Percentiles rank a stretch among this genome's conserved stretches.
phyloP scores from a whole-genome alignment of 2,329 filamentous ascomycete genomes.

The Fusarium algeriense region DNA sequence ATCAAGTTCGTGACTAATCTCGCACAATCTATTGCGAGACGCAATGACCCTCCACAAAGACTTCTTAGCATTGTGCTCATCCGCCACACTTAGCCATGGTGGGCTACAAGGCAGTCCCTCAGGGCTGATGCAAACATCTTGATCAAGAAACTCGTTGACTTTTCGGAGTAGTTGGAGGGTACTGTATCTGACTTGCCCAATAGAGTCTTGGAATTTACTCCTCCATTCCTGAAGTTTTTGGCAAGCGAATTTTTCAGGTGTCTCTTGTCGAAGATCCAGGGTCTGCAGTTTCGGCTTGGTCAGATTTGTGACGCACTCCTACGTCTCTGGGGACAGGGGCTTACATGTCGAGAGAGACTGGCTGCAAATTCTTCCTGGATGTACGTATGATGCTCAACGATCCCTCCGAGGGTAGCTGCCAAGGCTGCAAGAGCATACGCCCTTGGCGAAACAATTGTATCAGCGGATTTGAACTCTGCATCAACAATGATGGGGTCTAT shows the following conservation, averaged over 20 bases:
- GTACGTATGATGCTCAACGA: slow-evolving; percentile 6
- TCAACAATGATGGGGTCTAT: slow-evolving; percentile 15
- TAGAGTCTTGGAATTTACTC: not conserved
- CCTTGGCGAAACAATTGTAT: not conserved
- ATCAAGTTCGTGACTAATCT: not conserved
- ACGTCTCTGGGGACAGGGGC: not conserved
- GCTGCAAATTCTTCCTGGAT: not conserved
- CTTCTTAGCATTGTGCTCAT: not conserved
- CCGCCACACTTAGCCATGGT: slow-evolving; percentile 1
- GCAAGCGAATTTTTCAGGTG: not conserved
- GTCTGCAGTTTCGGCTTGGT: not conserved
- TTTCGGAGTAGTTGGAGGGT: not conserved
- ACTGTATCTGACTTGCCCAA: not conserved
- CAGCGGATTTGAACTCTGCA: not conserved
- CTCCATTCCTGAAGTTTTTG: slow-evolving; percentile 1
- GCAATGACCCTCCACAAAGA: not conserved
- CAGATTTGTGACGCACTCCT: not conserved
- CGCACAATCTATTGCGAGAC: not conserved
- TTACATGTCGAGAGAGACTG: slow-evolving; percentile 8
- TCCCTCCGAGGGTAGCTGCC: not conserved
- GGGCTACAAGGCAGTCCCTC: slow-evolving; percentile 14
- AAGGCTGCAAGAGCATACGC: slow-evolving; percentile 19
- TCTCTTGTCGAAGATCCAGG: not conserved
- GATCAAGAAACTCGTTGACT: not conserved
- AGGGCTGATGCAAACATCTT: not conserved